phyloP scores from a whole-genome alignment of 2,329 filamentous ascomycete species.

The Verruconis gallopava region DNA sequence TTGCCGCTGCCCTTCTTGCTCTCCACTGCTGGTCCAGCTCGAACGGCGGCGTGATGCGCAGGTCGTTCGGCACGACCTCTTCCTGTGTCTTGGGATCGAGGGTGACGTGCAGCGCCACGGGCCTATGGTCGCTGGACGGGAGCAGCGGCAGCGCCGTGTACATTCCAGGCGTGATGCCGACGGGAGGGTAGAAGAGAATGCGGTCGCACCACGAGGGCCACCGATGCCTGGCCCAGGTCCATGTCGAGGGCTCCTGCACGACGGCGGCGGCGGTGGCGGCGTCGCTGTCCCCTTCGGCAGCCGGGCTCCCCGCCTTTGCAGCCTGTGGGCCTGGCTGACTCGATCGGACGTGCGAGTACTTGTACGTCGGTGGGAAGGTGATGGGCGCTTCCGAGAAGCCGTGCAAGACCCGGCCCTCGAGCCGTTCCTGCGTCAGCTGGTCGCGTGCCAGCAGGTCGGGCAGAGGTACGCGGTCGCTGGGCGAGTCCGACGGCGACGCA shows the following conservation, averaged over 20 bases:
- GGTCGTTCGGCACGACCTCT: conserved; percentile 21
- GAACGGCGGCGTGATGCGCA: conserved; percentile 40
- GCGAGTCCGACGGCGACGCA: conserved; percentile 13
- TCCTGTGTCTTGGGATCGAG: conserved; percentile 31
- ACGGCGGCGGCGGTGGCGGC: not conserved
- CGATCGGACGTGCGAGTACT: conserved; percentile 63
- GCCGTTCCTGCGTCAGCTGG: conserved; percentile 63
- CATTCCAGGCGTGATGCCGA: conserved; percentile 39
- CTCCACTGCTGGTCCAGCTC: conserved; percentile 45
- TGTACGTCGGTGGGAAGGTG: conserved; percentile 84
- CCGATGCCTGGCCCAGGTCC: conserved; percentile 67
- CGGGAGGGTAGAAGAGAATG: conserved; percentile 58
- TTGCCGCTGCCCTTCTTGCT: conserved; percentile 38
- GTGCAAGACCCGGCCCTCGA: conserved; percentile 59
- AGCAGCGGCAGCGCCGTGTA: conserved; percentile 71
- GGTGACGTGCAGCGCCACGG: conserved; percentile 59
- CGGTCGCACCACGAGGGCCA: conserved; percentile 93
- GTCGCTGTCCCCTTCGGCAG: not conserved
- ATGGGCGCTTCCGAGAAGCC: conserved; percentile 63
- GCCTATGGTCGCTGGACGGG: conserved; percentile 74
- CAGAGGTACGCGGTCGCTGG: conserved; percentile 8
- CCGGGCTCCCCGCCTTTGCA: conserved; percentile 82
- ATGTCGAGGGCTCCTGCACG: conserved; percentile 21
- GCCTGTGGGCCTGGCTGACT: conserved; percentile 69
- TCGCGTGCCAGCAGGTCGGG: conserved; percentile 57